Base-by-base conservation (phyloP, 805 yeast species). In the Groenewaldozyma salmanticensis region DNA sequence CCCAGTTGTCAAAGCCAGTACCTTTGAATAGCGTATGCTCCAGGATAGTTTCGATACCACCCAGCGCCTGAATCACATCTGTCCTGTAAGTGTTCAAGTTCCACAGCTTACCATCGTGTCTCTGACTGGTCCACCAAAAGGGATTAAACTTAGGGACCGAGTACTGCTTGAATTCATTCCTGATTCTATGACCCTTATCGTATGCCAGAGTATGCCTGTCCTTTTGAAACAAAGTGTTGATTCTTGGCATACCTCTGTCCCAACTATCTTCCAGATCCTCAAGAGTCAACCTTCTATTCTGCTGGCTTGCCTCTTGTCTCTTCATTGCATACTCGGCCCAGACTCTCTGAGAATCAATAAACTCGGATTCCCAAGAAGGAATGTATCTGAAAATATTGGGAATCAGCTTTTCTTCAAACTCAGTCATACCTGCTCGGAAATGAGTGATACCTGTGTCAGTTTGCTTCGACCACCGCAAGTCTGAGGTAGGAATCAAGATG, bases 1-100 rank as follows among this genome's bases (percentile, higher is more conserved):
- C 99, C 98, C 98, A 92, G 5, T 94, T 83, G 51, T 83, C 94
- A 56, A 92, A 92, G 0, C 98, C 99, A 1, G 99, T 92, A 9
- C 94, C 99, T 57, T 83, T 86, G 67, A 92, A 92, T 35, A 92
- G 62, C 0, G 97, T 87, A 53, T 92, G 99, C 54, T 90, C 97
- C 45, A 92, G 61, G 56, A 92, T 92, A 0, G 97, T 86, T 54
- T 90, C 96, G 44, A 92, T 83, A 38, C 99, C 99, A 36, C 99
- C 99, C 3, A 92, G 70, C 0, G 97, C 95, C 61, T 92, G 96
- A 35, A 92, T 88, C 2, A 92, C 96, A 62, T 92, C 99, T 0
- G 95, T 80, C 52, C 98, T 70, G 58, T 92, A 92, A 0, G 95
- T 80, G 53, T 83, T 84, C 51, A 92, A 66, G 55, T 88, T 88